phyloP scores from a whole-genome alignment of 73 alveolate species.

The Paraurostyla sp. region DNA sequence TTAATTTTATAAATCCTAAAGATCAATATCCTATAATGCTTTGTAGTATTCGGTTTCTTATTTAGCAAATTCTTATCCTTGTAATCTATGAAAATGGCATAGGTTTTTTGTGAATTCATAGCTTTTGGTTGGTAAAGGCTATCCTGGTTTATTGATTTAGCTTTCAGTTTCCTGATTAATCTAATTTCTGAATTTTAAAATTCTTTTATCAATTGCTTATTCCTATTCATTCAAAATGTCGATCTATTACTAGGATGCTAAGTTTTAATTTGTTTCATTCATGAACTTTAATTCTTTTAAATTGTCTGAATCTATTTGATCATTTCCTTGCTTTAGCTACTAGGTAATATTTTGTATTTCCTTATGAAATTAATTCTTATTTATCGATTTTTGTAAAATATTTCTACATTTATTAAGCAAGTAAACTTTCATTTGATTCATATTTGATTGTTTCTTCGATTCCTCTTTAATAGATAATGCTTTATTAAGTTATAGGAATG shows the following conservation, averaged over 20 bases:
- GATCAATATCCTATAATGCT: background rate
- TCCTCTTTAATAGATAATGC: background rate
- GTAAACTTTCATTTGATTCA: constrained; percentile 29
- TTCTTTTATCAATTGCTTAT: background rate
- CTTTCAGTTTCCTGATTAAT: background rate
- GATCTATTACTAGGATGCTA: background rate
- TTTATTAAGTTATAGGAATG: background rate
- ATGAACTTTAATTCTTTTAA: background rate
- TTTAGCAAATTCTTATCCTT: background rate
- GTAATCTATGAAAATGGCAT: constrained; percentile 48
- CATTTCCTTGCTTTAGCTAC: background rate
- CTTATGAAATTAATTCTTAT: background rate
- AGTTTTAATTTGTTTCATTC: background rate
- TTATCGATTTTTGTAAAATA: background rate
- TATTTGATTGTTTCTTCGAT: background rate
- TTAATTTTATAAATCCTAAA: constrained; percentile 28
- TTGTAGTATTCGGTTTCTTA: constrained; percentile 24
- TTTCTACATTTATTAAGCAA: background rate
- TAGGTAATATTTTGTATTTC: background rate
- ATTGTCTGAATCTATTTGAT: background rate
- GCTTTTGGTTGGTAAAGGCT: constrained; percentile 31
- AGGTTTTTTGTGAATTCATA: constrained; percentile 29
- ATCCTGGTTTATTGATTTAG: background rate
- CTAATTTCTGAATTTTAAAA: background rate
- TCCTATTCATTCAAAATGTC: background rate